A percentile compares a stretch with the other conserved stretches of the same genome.
phyloP scores from a whole-genome alignment of 768 basidiomycete genomes.

The Amanita polypyramis region DNA sequence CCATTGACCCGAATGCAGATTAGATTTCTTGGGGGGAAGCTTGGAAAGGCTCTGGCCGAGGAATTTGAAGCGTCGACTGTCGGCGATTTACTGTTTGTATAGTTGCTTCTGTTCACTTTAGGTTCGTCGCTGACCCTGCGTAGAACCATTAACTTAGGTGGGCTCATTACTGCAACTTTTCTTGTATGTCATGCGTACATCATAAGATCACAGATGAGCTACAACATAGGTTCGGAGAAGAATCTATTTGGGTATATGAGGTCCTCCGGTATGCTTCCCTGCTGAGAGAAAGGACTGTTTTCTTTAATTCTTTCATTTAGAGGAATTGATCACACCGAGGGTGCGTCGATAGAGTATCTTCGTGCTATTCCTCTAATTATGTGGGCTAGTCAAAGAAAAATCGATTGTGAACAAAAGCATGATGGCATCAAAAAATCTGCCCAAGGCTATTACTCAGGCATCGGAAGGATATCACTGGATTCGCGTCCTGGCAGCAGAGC shows the following conservation, averaged over 20 bases:
- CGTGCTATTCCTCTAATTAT: neutral
- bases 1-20: slow-evolving; percentile 34
- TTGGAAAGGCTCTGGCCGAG: slow-evolving; percentile 77
- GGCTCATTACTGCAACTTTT: slow-evolving; percentile 5
- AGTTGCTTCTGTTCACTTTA: neutral
- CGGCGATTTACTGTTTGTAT: slow-evolving; percentile 75
- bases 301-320: slow-evolving; percentile 24
- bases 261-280: slow-evolving; percentile 55
- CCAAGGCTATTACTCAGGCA: slow-evolving; percentile 60
- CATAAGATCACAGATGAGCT: slow-evolving; percentile 47
- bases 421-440: slow-evolving; percentile 93
- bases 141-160: slow-evolving; percentile 52
- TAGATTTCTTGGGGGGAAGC: slow-evolving; percentile 89
- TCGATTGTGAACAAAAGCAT: slow-evolving; percentile 78
- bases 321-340: slow-evolving; percentile 85
- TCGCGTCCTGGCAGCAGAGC: slow-evolving; percentile 81
- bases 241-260: slow-evolving; percentile 88
- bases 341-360: slow-evolving; percentile 24
- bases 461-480: slow-evolving; percentile 87
- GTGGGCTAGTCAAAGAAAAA: slow-evolving; percentile 70
- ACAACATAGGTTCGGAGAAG: slow-evolving; percentile 73
- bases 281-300: neutral
- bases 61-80: slow-evolving; percentile 88
- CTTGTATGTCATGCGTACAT: neutral
- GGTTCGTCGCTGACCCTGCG: slow-evolving; percentile 3